Evolutionary conservation across 1,284 basidiomycete species (phyloP).

Genomic region (Agaricales sp.): DNA sequence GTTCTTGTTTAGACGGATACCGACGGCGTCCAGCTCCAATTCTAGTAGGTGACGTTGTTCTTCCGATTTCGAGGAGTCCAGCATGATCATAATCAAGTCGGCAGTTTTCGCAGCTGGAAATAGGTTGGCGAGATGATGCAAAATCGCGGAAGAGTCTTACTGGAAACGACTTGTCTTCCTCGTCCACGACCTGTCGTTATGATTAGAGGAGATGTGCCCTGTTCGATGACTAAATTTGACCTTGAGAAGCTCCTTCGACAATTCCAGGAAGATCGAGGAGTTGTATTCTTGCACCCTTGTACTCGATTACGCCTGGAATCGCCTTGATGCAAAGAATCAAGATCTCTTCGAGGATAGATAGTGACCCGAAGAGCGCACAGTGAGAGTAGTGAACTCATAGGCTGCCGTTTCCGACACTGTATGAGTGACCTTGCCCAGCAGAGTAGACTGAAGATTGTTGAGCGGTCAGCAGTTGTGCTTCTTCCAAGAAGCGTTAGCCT

Average conservation of each 20-base stretch:
- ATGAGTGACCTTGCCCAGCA: slow-evolving; percentile 87
- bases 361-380: slow-evolving; percentile 42
- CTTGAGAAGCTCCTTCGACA: slow-evolving; percentile 92
- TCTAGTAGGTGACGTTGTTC: slow-evolving; percentile 87
- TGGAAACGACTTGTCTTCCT: slow-evolving; percentile 91
- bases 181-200: slow-evolving; percentile 66
- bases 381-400: slow-evolving; percentile 94
- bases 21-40: slow-evolving; percentile 91
- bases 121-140: slow-evolving; percentile 4
- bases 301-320: slow-evolving; percentile 91
- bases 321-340: slow-evolving; percentile 48
- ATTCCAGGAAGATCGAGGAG: slow-evolving; percentile 96
- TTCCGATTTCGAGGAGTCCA: slow-evolving; percentile 93
- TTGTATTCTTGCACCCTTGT: slow-evolving; percentile 89
- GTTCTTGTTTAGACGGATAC: slow-evolving; percentile 85
- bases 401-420: slow-evolving; percentile 85
- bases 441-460: slow-evolving; percentile 69
- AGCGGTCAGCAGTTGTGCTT: slow-evolving; percentile 2
- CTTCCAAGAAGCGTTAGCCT: slow-evolving; percentile 4
- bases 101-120: slow-evolving; percentile 84
- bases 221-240: slow-evolving; percentile 17
- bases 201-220: slow-evolving; percentile 1
- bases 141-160: slow-evolving; percentile 24
- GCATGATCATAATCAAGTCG: slow-evolving; percentile 90
- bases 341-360: neutral